Evolutionary conservation across 106 monocot species (phyloP), one percentile per base, ranked within the genome.

Genomic region (Acorus calamus): DNA sequence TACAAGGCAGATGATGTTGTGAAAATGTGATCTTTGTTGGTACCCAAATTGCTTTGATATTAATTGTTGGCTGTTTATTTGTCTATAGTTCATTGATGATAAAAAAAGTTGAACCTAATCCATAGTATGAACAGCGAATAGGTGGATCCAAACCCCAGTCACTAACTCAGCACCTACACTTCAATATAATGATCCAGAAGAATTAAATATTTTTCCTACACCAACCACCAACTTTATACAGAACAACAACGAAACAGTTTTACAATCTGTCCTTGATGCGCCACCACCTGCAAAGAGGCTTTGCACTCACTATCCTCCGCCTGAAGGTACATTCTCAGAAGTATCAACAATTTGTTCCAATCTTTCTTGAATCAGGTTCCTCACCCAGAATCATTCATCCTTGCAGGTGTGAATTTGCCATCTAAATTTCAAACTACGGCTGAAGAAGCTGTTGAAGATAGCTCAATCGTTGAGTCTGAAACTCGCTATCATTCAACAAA

Each of bases 161-260:
- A 56, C 47, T 6, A 68, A 49, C 13, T 53, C 73, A 67, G 14
- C 45, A 62, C 42, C 71, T 43, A 59, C 50, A 4, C 14, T 62
- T 51, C 71, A 47, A 47, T 66, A 41, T 9, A 77, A 70, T 44
- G 46, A 12, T 49, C 68, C 42, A 42, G 79, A 28, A 28, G 28
- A 72, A 7, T 9, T 47, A 5, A 77, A 54, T 46, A 74, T 28
- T 8, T 44, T 59, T 46, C 67, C 81, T n/a, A 69, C 66, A 66
- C 62, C 78, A 57, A 41, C 28, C 11, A 5, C 70, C 44, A 66
- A 42, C 55, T 49, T 42, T 64, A 64, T 69, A 48, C 47, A 53
- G 3, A 7, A 59, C 47, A 71, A 51, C 49, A 89, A 93, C 86
- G 86, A 83, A 69, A 86, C 78, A 71, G 58, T 71, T 64, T 60